Conservation (phyloP, 148 eudicot genomes). For the Oxyria digyna region DNA sequence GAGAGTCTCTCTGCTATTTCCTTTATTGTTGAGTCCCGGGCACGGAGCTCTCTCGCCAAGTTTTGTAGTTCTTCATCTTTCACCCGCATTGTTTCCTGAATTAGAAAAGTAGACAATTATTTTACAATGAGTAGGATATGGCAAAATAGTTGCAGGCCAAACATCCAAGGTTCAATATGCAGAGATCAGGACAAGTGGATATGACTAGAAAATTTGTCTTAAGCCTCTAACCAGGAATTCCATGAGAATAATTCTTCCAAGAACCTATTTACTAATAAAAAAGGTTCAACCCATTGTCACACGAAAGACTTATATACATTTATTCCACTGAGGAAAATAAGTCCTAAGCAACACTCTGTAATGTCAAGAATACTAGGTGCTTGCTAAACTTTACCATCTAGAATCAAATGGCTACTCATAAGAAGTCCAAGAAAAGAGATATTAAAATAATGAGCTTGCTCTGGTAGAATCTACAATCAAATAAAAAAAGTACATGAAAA, state of each 20-base stretch:
- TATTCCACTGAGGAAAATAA: not conserved
- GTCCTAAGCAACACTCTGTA: not conserved
- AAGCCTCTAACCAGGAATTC: not conserved
- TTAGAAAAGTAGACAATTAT: conserved; percentile 3
- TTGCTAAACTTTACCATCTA: no score
- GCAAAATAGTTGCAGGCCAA: not conserved
- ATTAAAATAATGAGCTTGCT: not conserved
- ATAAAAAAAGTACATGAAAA: not conserved
- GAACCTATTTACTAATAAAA: not conserved
- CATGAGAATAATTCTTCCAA: not conserved
- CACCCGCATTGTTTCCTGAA: conserved; percentile 79
- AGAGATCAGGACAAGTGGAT: not conserved
- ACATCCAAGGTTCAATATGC: not conserved
- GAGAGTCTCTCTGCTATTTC: conserved; percentile 78
- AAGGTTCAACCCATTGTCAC: not conserved
- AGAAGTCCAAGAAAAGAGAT: not conserved
- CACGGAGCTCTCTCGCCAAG: conserved; percentile 78
- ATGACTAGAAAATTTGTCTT: not conserved
- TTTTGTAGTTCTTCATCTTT: conserved; percentile 95
- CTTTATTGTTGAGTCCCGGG: conserved; percentile 79
- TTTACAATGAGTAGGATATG: not conserved
- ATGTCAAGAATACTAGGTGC: not conserved
- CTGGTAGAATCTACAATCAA: not conserved
- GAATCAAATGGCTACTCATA: not conserved
- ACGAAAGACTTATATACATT: not conserved